Conservation (phyloP, 2,329 filamentous ascomycete species). For the Penicillium paneum region DNA sequence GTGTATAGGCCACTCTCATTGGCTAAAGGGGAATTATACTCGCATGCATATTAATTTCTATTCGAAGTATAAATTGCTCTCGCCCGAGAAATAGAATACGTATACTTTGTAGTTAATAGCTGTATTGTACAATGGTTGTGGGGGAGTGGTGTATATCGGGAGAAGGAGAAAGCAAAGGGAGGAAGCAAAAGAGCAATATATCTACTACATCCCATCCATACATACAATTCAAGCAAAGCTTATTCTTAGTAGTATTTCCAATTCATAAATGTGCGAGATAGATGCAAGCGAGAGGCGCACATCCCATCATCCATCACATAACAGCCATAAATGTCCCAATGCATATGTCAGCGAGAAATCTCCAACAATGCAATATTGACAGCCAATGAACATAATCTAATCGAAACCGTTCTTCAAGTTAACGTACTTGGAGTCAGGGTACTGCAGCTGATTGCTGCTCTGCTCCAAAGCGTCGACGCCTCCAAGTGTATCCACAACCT, state of each 20-base stretch:
- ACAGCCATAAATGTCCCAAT: background rate
- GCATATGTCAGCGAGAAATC: background rate
- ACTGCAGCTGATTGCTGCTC: conserved; percentile 48
- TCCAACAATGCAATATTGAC: background rate
- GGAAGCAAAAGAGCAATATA: background rate
- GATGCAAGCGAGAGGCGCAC: background rate
- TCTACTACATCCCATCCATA: background rate
- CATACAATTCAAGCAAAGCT: background rate
- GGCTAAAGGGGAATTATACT: conserved; percentile 4
- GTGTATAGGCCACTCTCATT: conserved; percentile 1
- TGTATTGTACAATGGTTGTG: no score
- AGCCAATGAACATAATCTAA: background rate
- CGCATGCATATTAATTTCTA: background rate
- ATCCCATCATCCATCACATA: background rate
- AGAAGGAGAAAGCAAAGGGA: no score
- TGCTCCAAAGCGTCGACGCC: conserved; percentile 43
- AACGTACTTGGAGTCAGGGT: conserved; percentile 53
- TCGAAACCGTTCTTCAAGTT: conserved; percentile 43
- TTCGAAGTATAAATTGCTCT: background rate
- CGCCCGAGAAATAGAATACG: background rate
- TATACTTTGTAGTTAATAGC: no score
- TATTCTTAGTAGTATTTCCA: background rate
- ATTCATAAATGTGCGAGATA: background rate
- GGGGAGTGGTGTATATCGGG: background rate
- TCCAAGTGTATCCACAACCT: conserved; percentile 37